Evolutionary conservation across 2,329 filamentous ascomycete genomes (phyloP), one percentile per base, ranked within the genome.

Genomic region (Remersonia thermophila): DNA sequence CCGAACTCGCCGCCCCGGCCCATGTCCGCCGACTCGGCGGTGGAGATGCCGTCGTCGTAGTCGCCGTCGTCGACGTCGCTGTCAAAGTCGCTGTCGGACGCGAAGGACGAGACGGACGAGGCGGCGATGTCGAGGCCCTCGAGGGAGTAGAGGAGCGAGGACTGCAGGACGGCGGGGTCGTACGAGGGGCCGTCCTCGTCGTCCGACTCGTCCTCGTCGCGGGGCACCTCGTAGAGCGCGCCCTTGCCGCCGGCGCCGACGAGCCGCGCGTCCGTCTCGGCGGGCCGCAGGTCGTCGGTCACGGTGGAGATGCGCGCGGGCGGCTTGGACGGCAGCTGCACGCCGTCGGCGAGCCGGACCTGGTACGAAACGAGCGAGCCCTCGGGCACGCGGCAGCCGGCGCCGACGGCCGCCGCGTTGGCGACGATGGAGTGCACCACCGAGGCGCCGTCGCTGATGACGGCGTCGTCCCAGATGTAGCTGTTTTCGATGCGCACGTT

Each of bases 381-480:
- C 7, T 73, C 61, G 25, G 77, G 70, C 41, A 96, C 62, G 6
- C 58, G 71, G 50, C 79, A 82, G 36, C 72, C 70, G 48, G 77
- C 78, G 15, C 86, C 86, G 37, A 98, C 61, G 1, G 69, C 63
- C 13, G 71, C 81, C 32, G 75, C 73, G 49, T 79, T 77, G 4
- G 83, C 91, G 36, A 98, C 63, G 29, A 98, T 75, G 2, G 85
- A 79, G 45, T 76, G 71, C 7, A 71, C 67, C 32, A 98, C 64
- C 16, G 70, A 70, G 12, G 80, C 69, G 14, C 77, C 78, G 51
- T 95, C 84, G 1, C 77, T 81, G 47, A 98, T 74, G 4, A 71
- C 71, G 0, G 76, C 77, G 48, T 86, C 73, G 49, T 95, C 84
- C 87, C 89, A 96, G 44, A 98, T 74, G 49, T 85, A 89, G 15